Evolutionary conservation across 331 rosid species (phyloP), one percentile per base, ranked within the genome.

Genomic region (Spiraea crenata): DNA sequence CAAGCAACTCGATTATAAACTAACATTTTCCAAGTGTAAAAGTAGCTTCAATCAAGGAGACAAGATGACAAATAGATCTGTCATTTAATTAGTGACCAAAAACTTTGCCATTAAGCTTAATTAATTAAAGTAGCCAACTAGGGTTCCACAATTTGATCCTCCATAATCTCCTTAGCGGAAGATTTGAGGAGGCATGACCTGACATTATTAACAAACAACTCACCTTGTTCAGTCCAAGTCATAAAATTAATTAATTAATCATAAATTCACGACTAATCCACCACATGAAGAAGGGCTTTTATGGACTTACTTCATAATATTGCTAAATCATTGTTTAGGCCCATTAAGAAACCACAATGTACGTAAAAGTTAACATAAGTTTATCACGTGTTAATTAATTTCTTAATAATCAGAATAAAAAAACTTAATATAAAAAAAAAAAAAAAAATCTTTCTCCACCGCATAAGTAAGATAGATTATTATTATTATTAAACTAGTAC

Each of bases 1-100:
- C 31, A 45, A 70, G 65, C 56, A 3, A 68, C 40, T 39, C 5
- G 0, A 3, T 34, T 65, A 2, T 20, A 5, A 31, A 57, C 34
- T 5, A 12, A 52, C 65, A 68, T 52, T 78, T 77, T 62, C 71
- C 68, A 19, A 69, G 71, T 9, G 74, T 69, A 76, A 80, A 78
- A 61, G 45, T 71, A 74, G 67, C 87, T 67, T 71, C 76, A 82
- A 79, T 79, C 73, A 57, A 75, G 84, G 85, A 77, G 87, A 84
- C 85, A 83, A 83, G 69, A 72, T 76, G 83, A 77, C 82, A 81
- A 73, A 72, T 52, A 45, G 38, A 65, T 72, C 25, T 78, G 65
- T 63, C 49, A 4, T 58, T 45, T 70, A 11, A 70, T 34, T 49
- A 63, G 67, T 19, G 64, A 13, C 15, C 45, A 25, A 66, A 58